These are phyloP conservation scores for Onygenales sp. DNA, from an alignment of 2,329 filamentous ascomycete species.

Conservation along the genomic window DNA sequence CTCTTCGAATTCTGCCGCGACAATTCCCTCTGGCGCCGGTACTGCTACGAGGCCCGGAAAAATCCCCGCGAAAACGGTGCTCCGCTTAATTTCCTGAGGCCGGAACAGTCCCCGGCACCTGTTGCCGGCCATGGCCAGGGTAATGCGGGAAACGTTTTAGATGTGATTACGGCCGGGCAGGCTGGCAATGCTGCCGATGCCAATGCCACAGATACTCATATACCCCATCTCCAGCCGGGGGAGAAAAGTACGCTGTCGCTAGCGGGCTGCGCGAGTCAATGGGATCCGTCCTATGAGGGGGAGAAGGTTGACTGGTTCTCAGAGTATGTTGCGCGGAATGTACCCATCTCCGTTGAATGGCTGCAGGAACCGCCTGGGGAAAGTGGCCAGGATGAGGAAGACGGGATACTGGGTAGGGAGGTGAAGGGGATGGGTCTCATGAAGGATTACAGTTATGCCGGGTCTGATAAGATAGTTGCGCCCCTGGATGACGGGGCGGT, in stretches of 20 bases:
- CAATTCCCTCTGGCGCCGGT: conserved; percentile 63
- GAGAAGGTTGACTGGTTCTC: conserved; percentile 77
- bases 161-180: background rate
- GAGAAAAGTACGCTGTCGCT: background rate
- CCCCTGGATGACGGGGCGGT: conserved; percentile 80
- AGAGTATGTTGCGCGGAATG: conserved; percentile 78
- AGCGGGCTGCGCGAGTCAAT: conserved; percentile 47
- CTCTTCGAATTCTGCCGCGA: conserved; percentile 63
- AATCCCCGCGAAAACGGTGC: conserved; percentile 6
- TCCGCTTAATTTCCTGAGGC: background rate
- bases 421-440: conserved; percentile 65
- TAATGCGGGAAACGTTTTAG: background rate
- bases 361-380: conserved; percentile 49
- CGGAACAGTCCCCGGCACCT: background rate
- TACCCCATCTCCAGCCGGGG: background rate
- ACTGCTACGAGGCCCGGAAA: conserved; percentile 52
- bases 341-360: conserved; percentile 66
- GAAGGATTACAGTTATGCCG: conserved; percentile 42
- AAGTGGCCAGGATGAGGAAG: conserved; percentile 24
- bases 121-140: background rate
- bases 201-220: background rate
- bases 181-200: background rate
- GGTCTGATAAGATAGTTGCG: conserved; percentile 56
- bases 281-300: conserved; percentile 66
- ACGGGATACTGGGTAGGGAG: conserved; percentile 43